A percentile compares a stretch with the other conserved stretches of the same genome.
Evolutionary conservation across 345 rosid genomes (phyloP).

Genomic region (Salix exigua): DNA sequence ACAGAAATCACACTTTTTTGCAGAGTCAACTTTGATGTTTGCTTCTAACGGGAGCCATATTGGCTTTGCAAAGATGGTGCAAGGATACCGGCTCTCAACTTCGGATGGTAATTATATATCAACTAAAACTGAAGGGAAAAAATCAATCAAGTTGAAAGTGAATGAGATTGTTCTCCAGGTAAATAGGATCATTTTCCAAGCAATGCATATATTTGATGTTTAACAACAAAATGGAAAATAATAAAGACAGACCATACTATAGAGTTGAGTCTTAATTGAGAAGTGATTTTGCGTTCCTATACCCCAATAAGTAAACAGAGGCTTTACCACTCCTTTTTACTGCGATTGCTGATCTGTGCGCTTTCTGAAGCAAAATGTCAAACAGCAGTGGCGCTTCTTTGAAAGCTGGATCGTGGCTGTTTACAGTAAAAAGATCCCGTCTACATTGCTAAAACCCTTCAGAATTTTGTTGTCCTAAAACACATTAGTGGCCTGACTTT

Average conservation of each 20-base stretch:
- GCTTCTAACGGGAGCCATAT: constrained; percentile 79
- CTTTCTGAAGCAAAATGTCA: background rate
- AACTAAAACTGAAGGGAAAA: constrained; percentile 82
- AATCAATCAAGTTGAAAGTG: constrained; percentile 72
- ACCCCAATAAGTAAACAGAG: background rate
- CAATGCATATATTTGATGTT: background rate
- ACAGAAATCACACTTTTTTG: constrained; percentile 28
- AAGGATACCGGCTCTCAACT: constrained; percentile 66
- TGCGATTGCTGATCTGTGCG: background rate
- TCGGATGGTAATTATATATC: constrained; percentile 80
- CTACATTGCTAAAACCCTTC: background rate
- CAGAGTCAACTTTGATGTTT: constrained; percentile 92
- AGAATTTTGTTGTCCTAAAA: background rate
- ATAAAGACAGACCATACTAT: background rate
- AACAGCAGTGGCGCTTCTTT: background rate
- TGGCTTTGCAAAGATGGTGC: constrained; percentile 80
- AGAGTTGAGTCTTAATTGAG: background rate
- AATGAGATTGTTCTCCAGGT: constrained; percentile 91
- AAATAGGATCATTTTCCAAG: constrained; percentile 13
- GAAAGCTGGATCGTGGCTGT: background rate
- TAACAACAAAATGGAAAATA: background rate
- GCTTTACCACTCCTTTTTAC: background rate
- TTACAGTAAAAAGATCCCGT: background rate
- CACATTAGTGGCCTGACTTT: background rate
- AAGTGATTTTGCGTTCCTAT: background rate